Percentiles rank a stretch among this genome's conserved stretches.
Conservation (phyloP, 1,284 basidiomycete species). For the Salmacisia buchloeana region DNA sequence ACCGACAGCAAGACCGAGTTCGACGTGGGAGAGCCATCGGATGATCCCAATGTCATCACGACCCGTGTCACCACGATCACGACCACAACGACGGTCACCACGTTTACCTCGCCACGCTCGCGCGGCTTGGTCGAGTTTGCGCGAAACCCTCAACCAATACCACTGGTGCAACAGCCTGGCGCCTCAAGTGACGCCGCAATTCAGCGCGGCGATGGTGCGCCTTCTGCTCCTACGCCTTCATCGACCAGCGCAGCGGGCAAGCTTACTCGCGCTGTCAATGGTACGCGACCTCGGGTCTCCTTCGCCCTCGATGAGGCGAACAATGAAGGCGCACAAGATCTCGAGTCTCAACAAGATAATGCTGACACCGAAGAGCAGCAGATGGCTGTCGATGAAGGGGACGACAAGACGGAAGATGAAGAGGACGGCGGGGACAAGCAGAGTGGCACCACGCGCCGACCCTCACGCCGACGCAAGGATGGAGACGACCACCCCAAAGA, state of each 20-base stretch:
- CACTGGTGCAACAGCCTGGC: too few species aligned
- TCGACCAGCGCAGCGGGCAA: neutral
- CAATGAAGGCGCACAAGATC: neutral
- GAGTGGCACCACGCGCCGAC: too few species aligned
- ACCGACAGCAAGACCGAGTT: conserved; percentile 8
- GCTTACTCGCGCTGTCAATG: neutral
- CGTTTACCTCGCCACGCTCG: neutral
- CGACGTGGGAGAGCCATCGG: neutral
- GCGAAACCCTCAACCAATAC: too few species aligned
- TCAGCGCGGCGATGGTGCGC: too few species aligned
- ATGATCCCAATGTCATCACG: conserved; percentile 3
- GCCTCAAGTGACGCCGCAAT: too few species aligned
- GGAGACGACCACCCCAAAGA: too few species aligned
- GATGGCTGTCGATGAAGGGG: neutral
- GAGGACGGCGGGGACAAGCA: neutral
- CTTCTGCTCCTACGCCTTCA: neutral
- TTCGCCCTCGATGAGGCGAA: conserved; percentile 2
- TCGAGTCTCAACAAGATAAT: neutral
- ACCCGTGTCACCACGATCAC: conserved; percentile 1
- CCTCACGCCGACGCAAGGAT: too few species aligned
- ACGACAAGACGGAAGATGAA: neutral
- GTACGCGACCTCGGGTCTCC: neutral
- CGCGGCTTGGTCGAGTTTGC: neutral
- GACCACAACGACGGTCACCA: conserved; percentile 1
- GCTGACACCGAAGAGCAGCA: neutral